These are phyloP conservation scores for Pulicaria dysenterica DNA, from an alignment of 129 eudicot genomes.

Conservation along the genomic window DNA sequence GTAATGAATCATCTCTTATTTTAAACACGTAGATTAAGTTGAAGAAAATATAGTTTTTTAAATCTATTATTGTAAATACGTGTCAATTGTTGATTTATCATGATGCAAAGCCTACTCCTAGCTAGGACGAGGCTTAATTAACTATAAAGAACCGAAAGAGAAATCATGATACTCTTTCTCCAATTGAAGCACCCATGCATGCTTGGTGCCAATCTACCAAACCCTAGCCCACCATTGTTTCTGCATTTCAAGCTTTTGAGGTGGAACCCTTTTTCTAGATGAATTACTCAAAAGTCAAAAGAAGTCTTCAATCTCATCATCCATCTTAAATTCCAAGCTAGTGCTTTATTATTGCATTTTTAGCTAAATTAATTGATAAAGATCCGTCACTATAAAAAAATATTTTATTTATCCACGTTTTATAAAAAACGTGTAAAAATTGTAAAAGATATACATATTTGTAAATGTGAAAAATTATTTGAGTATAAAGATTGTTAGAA, in stretches of 20 bases:
- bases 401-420: no score
- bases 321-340: not conserved
- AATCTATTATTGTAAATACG: not conserved
- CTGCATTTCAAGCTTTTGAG: constrained; percentile 26
- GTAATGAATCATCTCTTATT: no score
- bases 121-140: constrained; percentile 30
- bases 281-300: constrained; percentile 31
- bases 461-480: no score
- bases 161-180: constrained; percentile 11
- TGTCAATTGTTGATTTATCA: constrained; percentile 15
- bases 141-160: constrained; percentile 27
- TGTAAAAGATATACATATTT: no score
- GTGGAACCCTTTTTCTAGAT: constrained; percentile 23
- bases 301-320: constrained; percentile 10
- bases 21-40: no score
- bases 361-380: not conserved
- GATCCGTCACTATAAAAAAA: no score
- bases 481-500: no score
- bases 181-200: not conserved
- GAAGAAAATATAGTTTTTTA: no score
- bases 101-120: constrained; percentile 30
- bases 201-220: constrained; percentile 38
- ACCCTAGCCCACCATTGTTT: constrained; percentile 42
- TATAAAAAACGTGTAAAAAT: no score
- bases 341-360: not conserved